Conservation (phyloP, 768 basidiomycete genomes). For the Mrakia frigida region DNA sequence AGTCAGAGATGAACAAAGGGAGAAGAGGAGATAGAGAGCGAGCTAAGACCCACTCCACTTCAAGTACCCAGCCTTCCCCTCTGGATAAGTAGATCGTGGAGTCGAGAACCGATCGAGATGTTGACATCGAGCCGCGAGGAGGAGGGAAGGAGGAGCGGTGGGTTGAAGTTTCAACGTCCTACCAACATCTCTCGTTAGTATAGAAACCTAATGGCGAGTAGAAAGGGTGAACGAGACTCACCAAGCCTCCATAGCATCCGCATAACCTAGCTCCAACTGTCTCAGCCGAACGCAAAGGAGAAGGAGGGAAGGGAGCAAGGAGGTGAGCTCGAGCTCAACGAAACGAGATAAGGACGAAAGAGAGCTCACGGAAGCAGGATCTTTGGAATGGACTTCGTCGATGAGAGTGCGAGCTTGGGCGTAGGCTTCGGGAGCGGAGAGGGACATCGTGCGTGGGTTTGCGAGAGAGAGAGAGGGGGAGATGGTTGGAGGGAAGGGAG, state of each 20-base stretch:
- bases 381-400: conserved; percentile 17
- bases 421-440: conserved; percentile 8
- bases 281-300: background rate
- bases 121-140: conserved; percentile 26
- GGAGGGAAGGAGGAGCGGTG: background rate
- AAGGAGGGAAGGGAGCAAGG: background rate
- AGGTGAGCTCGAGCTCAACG: conserved; percentile 6
- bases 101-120: conserved; percentile 26
- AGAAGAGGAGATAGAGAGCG: background rate
- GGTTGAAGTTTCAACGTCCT: conserved; percentile 10
- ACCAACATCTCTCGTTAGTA: background rate
- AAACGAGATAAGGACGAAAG: background rate
- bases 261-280: conserved; percentile 29
- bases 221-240: background rate
- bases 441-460: too few relatives aligned
- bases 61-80: conserved; percentile 18
- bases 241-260: conserved; percentile 25
- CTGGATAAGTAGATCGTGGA: conserved; percentile 2
- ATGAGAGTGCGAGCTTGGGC: background rate
- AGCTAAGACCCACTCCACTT: conserved; percentile 13
- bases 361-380: conserved; percentile 10
- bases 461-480: background rate
- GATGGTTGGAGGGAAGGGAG: too few relatives aligned
- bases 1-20: background rate
- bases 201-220: too few relatives aligned